Evolutionary conservation across 495 filamentous ascomycete genomes (phyloP), one percentile per base, ranked within the genome.

Genomic region (Penicillium egyptiacum): DNA sequence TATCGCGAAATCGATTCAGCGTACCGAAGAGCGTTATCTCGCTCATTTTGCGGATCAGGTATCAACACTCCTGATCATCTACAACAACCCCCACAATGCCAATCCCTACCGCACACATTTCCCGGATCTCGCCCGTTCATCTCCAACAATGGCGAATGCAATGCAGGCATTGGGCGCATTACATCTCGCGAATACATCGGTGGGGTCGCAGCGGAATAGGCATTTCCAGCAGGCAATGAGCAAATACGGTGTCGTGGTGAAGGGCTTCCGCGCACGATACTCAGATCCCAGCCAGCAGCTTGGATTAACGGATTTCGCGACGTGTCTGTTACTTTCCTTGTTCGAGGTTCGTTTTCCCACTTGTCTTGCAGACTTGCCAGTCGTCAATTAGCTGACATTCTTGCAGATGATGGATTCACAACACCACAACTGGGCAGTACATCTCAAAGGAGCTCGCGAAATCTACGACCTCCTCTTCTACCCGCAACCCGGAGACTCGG

Each of bases 331-430:
- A n/a, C 55, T 77, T 14, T 71, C 68, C 51, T 39, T 75, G 4
- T 77, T 77, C 30, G 74, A 77, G 66, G 72, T 77, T 50, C 20
- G 70, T 57, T n/a, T 48, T 5, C 0, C 11, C 25, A 11, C 33
- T 30, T 50, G 20, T 39, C 14, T 23, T n/a, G 8, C 20, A 19
- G 4, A 4, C 3, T 14, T 26, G 0, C 19, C 9, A 49, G 6
- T 9, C 35, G 19, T 40, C 28, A 37, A 35, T 44, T 47, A 35
- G 37, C 53, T 55, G 44, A 63, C 37, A 23, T 42, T 19, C 31
- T 8, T 28, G 19, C 33, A 76, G 74, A 76, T 76, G 74, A 77
- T 77, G 74, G 72, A 77, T 41, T 77, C 74, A 2, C 74, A 77
- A 51, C 62, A 77, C 28, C 60, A 70, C 39, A 75, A 77, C 28